Conservation (phyloP, 2,329 filamentous ascomycete genomes). For the Dactylellina parvicollis region DNA sequence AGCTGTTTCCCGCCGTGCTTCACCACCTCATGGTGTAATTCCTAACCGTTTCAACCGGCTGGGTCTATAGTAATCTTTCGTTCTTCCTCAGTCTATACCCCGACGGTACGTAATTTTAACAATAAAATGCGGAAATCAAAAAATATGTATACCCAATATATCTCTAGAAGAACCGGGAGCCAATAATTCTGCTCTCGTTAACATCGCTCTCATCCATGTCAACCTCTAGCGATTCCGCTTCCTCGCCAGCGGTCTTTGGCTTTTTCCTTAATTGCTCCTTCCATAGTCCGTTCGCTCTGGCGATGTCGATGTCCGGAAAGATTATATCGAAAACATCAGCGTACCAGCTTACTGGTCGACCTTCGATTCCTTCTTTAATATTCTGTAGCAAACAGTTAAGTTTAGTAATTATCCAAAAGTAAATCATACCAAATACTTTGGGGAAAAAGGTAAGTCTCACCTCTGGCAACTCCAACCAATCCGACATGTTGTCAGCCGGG, state of each 20-base stretch:
- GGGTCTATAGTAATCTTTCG: no score
- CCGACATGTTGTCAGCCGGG: constrained; percentile 91
- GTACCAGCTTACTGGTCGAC: constrained; percentile 92
- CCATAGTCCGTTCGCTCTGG: constrained; percentile 77
- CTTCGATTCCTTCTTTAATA: constrained; percentile 95
- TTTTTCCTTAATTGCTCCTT: constrained; percentile 68
- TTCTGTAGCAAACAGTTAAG: constrained; percentile 70
- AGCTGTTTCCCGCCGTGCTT: no score
- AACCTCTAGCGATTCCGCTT: constrained; percentile 37
- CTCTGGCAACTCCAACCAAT: constrained; percentile 96
- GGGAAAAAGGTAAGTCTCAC: constrained; percentile 68
- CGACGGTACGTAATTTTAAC: no score
- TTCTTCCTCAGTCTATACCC: constrained; percentile 16
- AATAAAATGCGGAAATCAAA: not conserved
- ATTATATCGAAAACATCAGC: constrained; percentile 89
- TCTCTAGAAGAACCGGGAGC: constrained; percentile 50
- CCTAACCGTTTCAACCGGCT: no score
- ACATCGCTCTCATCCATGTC: constrained; percentile 48
- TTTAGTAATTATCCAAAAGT: not conserved
- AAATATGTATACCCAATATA: constrained; percentile 1
- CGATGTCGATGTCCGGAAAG: constrained; percentile 81
- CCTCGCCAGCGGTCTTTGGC: constrained; percentile 19
- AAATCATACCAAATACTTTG: not conserved
- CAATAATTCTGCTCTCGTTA: constrained; percentile 34
- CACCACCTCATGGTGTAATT: no score